Evolutionary conservation across 2,329 filamentous ascomycete genomes (phyloP), one percentile per base, ranked within the genome.

Genomic region (Leptodontidium sp.): DNA sequence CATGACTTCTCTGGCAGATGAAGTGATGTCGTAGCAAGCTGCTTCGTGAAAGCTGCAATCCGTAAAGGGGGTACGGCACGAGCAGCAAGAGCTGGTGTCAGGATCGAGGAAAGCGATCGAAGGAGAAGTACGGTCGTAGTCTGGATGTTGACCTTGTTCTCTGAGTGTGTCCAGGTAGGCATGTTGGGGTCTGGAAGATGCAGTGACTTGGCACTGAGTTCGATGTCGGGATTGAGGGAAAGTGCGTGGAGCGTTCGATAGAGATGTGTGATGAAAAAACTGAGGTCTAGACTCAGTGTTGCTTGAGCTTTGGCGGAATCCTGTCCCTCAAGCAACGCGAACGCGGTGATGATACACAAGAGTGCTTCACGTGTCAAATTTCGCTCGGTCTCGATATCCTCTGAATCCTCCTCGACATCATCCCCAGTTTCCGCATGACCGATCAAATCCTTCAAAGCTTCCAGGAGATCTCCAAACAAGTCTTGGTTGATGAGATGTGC

Each of bases 401-500:
- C 84, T 12, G 79, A 78, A 2, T 82, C 78, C 12, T 82, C 79
- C 9, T 82, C 80, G 2, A 82, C 76, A 49, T 82, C 79, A 3
- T 84, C 84, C 17, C 86, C 83, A 0, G 85, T 84, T 76, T 91
- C 87, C 64, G 92, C 91, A 73, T 94, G 88, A 4, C 89, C 88
- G 75, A 98, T 95, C 55, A 99, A 87, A 72, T 99, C 96, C 80
- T 97, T 97, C 49, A 99, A 85, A 0, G 94, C 95, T 81, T 98
- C 96, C 12, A 99, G 87, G 38, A 99, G 86, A 78, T 99, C 96
- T 35, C 95, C 96, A 76, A 99, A 99, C 84, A 99, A 98, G 78
- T 99, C 93, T 78, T 99, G 94, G 82, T 99, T 99, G 85, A 99
- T 99, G 69, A 99, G 86, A 79, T 98, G 96, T 3, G 94, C 91